Evolutionary conservation across 2,329 filamentous ascomycete genomes (phyloP).

Genomic region (Ophiostoma tasmaniense): DNA sequence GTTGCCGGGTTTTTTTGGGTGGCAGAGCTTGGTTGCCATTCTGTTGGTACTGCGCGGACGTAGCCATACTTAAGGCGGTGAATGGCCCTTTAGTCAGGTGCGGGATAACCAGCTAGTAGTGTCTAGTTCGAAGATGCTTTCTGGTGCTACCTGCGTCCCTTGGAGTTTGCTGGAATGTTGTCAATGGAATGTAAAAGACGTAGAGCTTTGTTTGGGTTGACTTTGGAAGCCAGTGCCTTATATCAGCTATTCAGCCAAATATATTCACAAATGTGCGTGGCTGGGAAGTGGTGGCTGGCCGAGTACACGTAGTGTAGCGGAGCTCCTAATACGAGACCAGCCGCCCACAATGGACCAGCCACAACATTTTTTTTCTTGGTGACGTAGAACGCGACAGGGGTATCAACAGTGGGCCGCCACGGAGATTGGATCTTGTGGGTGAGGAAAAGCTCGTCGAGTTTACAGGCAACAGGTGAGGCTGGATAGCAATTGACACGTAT

Average conservation of each 20-base stretch:
- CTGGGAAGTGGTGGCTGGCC: conserved; percentile 6
- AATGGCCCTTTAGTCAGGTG: too few relatives aligned
- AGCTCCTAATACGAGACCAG: neutral
- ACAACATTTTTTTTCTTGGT: neutral
- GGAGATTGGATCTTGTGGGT: neutral
- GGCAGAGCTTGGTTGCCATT: neutral
- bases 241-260: neutral
- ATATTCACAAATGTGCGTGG: neutral
- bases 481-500: neutral
- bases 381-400: neutral
- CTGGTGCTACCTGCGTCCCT: neutral
- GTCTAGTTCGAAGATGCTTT: neutral
- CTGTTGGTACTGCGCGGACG: neutral
- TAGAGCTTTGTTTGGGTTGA: neutral
- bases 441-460: neutral
- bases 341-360: neutral
- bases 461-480: neutral
- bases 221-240: neutral
- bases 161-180: neutral
- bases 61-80: neutral
- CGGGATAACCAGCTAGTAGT: neutral
- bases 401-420: neutral
- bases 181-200: neutral
- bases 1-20: conserved; percentile 2
- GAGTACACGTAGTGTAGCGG: conserved; percentile 1